Base-by-base conservation (phyloP, 805 yeast species). In the Saccharomycopsis sp. region DNA sequence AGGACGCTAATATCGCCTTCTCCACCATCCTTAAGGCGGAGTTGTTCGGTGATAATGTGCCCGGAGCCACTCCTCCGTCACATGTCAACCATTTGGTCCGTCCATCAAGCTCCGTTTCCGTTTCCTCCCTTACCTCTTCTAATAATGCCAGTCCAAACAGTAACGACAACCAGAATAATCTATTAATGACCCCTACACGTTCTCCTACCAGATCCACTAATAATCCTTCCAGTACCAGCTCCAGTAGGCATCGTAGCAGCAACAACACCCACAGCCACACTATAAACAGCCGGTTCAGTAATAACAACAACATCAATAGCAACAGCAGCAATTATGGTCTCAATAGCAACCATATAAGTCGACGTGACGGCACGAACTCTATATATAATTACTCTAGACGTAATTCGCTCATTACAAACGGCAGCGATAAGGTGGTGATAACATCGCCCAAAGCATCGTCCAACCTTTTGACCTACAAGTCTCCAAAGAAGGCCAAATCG, bases 1-100 rank as follows among this genome's bases (percentile, higher is more conserved):
- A 85, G 64, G 96, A 89, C 67, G 97, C 97, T 2, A 89, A 89
- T 68, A 76, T 87, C 63, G 89, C 96, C 0, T 94, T 92, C 71
- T 85, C 92, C 57, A 84, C 93, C 0, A 88, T 94, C 1, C 73
- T 94, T 53, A 87, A 88, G 65, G 88, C 96, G 38, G 99, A 94
- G 70, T 73, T 94, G 41, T 94, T 94, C 75, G 98, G 97, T 15
- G 94, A 87, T 67, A 82, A 87, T 61, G 82, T 89, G 2, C 89
- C 92, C 58, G 58, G 68, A 17, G 64, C 66, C 3, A 68, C 69
- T 2, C 66, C 68, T 14, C 74, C 72, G 23, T 3, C 58, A 22
- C 53, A 47, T 24, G 53, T 59, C 20, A 52, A 49, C 47, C 47
- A 35, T 53, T 29, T 56, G 3, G 17, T 24, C 7, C 38, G 50